These are phyloP conservation scores for Tolypocladium guangdongense DNA, from an alignment of 2,329 filamentous ascomycete genomes.

Conservation along the genomic window DNA sequence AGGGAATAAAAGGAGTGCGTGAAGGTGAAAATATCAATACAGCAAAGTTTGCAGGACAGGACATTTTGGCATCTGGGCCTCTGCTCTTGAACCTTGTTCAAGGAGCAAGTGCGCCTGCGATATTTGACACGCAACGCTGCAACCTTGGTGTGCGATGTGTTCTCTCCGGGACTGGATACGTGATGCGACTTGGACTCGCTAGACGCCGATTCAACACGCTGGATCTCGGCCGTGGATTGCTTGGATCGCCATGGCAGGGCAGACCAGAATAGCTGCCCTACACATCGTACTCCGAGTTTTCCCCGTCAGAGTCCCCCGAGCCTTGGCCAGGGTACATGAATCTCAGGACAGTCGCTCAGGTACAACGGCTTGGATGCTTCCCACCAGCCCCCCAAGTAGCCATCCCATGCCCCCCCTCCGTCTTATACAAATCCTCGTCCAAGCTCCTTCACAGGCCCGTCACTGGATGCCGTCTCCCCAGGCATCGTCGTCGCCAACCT, in stretches of 20 bases:
- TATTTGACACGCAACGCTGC: neutral
- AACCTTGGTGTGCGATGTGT: neutral
- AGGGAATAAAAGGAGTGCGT: neutral
- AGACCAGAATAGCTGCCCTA: neutral
- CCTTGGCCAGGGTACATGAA: neutral
- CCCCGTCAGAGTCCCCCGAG: neutral
- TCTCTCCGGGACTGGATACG: neutral
- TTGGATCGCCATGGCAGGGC: neutral
- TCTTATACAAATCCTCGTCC: neutral
- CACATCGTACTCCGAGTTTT: neutral
- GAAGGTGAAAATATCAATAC: neutral
- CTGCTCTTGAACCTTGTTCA: neutral
- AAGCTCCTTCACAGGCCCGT: neutral
- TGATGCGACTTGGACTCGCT: neutral
- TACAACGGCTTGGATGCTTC: neutral
- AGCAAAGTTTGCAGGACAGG: neutral
- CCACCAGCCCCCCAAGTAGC: no score
- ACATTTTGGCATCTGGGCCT: neutral
- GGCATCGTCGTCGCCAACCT: slow-evolving; percentile 39
- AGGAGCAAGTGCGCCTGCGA: neutral
- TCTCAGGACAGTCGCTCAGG: no score
- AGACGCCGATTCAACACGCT: neutral
- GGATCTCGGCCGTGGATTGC: neutral
- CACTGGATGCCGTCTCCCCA: slow-evolving; percentile 21
- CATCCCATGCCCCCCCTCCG: neutral